Evolutionary conservation across 768 basidiomycete genomes (phyloP).

Genomic region (Leucosporidium yakuticum): DNA sequence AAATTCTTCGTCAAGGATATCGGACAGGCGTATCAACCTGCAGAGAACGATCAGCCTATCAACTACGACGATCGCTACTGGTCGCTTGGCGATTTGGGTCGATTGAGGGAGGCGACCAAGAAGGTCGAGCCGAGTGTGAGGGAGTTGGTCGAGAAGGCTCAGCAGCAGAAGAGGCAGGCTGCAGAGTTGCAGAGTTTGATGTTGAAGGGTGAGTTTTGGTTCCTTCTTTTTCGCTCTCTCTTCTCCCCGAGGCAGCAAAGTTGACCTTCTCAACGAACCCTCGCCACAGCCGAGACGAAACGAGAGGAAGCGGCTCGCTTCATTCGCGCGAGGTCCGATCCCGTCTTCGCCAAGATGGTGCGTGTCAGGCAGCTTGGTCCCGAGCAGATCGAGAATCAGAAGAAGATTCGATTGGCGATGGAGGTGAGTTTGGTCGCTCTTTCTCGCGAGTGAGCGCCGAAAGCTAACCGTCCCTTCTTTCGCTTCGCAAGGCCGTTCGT

Average conservation of each 20-base stretch:
- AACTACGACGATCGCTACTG: slow-evolving; percentile 14
- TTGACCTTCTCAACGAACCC: not conserved
- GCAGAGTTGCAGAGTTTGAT: slow-evolving; percentile 25
- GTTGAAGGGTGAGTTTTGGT: slow-evolving; percentile 23
- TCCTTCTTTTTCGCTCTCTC: not conserved
- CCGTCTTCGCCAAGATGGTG: slow-evolving; percentile 69
- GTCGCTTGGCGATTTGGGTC: slow-evolving; percentile 29
- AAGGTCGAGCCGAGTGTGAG: slow-evolving; percentile 17
- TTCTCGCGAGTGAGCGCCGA: not conserved
- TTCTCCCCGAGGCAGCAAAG: too few species aligned
- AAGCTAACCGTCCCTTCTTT: slow-evolving; percentile 12
- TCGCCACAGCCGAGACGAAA: slow-evolving; percentile 61
- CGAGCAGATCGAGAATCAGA: slow-evolving; percentile 78
- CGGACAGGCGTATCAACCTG: not conserved
- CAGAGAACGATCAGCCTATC: not conserved
- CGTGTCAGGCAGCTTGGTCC: slow-evolving; percentile 73
- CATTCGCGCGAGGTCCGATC: slow-evolving; percentile 67
- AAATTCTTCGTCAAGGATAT: slow-evolving; percentile 11
- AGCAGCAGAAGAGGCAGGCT: slow-evolving; percentile 23
- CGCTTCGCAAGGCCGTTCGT: slow-evolving; percentile 54
- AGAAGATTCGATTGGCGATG: slow-evolving; percentile 59
- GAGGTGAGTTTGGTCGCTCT: slow-evolving; percentile 51
- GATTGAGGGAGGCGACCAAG: slow-evolving; percentile 13
- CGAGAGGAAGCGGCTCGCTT: slow-evolving; percentile 77
- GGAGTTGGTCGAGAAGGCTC: slow-evolving; percentile 8